Evolutionary conservation across 495 filamentous ascomycete genomes (phyloP), one percentile per base, ranked within the genome.

Genomic region (Aspergillus heteromorphus): DNA sequence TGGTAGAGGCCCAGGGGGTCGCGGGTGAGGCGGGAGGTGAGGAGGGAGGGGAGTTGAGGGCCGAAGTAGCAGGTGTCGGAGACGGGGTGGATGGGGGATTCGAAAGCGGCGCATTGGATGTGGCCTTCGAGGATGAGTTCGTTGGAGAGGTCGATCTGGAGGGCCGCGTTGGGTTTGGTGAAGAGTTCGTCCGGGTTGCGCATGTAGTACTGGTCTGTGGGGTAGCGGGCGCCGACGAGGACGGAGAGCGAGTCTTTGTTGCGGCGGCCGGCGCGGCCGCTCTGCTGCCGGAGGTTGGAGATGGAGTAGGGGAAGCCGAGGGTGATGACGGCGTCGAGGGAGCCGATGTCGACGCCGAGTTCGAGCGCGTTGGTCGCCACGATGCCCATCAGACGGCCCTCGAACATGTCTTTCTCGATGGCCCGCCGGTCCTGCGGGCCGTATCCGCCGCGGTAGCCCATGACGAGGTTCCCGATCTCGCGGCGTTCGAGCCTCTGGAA

Each of bases 401-500:
- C 89, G 58, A 97, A 97, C 93, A 99, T 97, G 63, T 97, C 93
- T 30, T 79, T 85, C 69, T 99, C 93, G 45, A 99, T 97, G 45
- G 77, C 75, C 19, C 95, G 82, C 36, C 93, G 81, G 65, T 99
- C 93, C 73, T 97, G 92, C 11, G 93, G 85, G 10, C 91, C 96
- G 65, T 99, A 99, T 1, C 93, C 93, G 14, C 93, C 95, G 55
- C 93, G 81, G 66, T 99, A 99, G 0, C 91, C 90, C 91, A 96
- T 97, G 1, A 97, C 87, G 48, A 91, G 78, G 7, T 79, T 79
- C 56, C 83, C 85, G 40, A 88, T 82, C 64, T 95, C 92, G 8
- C 78, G 64, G 51, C 89, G 76, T 53, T 88, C 88, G 6, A 96
- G 76, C 13, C 68, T 73, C 18, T 82, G 75, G 20, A 96, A 79